phyloP scores from a whole-genome alignment of 345 rosid genomes.

The Lepidium africanum region DNA sequence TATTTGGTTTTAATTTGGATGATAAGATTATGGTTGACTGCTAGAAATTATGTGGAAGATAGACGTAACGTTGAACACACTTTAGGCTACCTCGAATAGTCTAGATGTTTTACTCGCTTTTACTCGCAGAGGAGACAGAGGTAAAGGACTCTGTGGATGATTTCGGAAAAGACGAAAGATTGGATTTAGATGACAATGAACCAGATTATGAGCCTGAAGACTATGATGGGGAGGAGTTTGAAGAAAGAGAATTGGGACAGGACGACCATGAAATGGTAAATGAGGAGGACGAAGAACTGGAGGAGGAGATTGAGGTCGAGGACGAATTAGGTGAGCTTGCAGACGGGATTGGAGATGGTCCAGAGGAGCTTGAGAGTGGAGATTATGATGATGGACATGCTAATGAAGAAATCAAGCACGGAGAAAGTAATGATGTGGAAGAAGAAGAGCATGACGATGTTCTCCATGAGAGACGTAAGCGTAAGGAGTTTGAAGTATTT shows the following conservation, averaged over 20 bases:
- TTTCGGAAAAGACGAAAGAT: constrained; percentile 63
- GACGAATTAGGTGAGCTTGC: constrained; percentile 59
- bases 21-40: not conserved
- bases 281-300: constrained; percentile 54
- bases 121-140: constrained; percentile 64
- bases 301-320: constrained; percentile 52
- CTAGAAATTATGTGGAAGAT: not conserved
- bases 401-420: constrained; percentile 40
- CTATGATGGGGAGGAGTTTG: constrained; percentile 51
- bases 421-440: constrained; percentile 41
- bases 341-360: constrained; percentile 56
- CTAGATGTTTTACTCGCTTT: constrained; percentile 42
- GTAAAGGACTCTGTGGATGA: constrained; percentile 56
- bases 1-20: not conserved
- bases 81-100: constrained; percentile 30
- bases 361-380: constrained; percentile 52
- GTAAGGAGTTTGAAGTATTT: constrained; percentile 94
- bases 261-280: constrained; percentile 47
- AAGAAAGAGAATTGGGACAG: constrained; percentile 70
- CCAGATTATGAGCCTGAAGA: constrained; percentile 62
- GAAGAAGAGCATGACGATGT: constrained; percentile 59
- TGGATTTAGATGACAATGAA: constrained; percentile 81
- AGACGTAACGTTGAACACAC: constrained; percentile 20
- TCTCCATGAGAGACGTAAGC: constrained; percentile 81
- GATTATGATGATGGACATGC: constrained; percentile 44